Conservation (phyloP, 2,329 filamentous ascomycete species). For the Biscogniauxia sp. region DNA sequence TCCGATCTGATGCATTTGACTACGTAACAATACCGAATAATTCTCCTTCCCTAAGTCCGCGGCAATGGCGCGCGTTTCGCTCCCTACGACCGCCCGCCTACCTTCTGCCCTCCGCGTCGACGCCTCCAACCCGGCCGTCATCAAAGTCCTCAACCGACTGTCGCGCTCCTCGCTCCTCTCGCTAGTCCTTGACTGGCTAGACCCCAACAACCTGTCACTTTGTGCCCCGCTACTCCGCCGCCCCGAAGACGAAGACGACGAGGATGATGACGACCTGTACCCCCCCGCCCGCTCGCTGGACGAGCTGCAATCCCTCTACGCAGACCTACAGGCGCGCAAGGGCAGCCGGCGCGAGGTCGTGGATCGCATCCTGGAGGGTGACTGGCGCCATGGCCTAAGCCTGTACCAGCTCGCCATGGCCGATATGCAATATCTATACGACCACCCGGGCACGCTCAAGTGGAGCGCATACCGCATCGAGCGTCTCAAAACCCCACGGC, state of each 20-base stretch:
- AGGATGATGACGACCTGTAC: conserved; percentile 62
- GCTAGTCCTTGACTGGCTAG: conserved; percentile 75
- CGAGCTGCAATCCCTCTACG: conserved; percentile 65
- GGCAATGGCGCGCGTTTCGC: conserved; percentile 55
- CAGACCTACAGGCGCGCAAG: conserved; percentile 56
- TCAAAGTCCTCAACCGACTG: conserved; percentile 66
- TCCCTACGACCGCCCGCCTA: conserved; percentile 70
- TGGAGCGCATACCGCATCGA: conserved; percentile 63
- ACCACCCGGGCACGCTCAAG: conserved; percentile 61
- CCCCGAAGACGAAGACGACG: conserved; percentile 46
- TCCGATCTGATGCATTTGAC: not conserved
- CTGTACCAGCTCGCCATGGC: conserved; percentile 68
- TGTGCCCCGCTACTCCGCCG: conserved; percentile 58
- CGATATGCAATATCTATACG: conserved; percentile 65
- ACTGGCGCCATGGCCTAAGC: conserved; percentile 64
- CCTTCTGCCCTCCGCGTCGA: conserved; percentile 69
- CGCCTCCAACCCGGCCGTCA: conserved; percentile 60
- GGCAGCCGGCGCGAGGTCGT: conserved; percentile 63
- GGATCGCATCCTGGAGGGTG: conserved; percentile 63
- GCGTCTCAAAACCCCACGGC: conserved; percentile 43
- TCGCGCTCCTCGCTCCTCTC: conserved; percentile 70
- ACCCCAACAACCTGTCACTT: conserved; percentile 58
- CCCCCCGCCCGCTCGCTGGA: conserved; percentile 63
- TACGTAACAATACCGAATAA: not conserved
- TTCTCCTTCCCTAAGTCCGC: not conserved